Base-by-base conservation (phyloP, 495 filamentous ascomycete genomes). In the Mycothermus thermophilus region DNA sequence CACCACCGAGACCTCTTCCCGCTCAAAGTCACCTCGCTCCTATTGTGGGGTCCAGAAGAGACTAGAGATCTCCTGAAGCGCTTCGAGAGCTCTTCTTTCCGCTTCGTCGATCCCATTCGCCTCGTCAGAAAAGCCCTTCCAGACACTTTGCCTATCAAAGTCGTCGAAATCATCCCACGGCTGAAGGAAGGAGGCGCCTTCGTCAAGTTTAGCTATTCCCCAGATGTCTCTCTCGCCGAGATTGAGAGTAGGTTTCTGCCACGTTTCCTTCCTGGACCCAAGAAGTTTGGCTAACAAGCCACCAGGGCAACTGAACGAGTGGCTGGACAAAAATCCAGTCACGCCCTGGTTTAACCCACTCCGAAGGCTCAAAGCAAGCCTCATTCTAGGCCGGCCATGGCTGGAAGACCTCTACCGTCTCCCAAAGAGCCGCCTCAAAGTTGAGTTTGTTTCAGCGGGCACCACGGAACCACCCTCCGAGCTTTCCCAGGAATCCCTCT, bases 141-240 rank as follows among this genome's bases (percentile, higher is more conserved):
- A 0, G 41, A 55, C 4, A 48, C 51, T 0, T 43, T 77, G 9
- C 60, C 74, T n/a, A 58, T 90, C 17, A 67, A 77, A 26, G 71
- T 94, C 41, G 80, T 74, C 26, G 74, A 92, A 40, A 75, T 93
- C 23, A 46, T 93, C 28, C 82, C 86, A 2, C 71, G 84, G 13
- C 62, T 87, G 19, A 86, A 88, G 45, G 90, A 97, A 52, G 92
- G 88, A 15, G 90, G 92, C 7, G 83, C 84, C 6, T 96, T 90
- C 56, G 75, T 95, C 46, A 95, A 93, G 52, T 90, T 92, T 56
- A 65, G 66, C 5, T 67, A 83, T 44, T 62, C 70, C 12, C 46
- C 58, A 8, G 64, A 60, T 3, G 52, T 67, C 5, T 58, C 74
- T 11, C 55, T 62, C 1, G 52, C 65, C 8, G 74, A 79, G 14